Base-by-base conservation (phyloP, 2,329 filamentous ascomycete species). In the Fusarium dlaminii region DNA sequence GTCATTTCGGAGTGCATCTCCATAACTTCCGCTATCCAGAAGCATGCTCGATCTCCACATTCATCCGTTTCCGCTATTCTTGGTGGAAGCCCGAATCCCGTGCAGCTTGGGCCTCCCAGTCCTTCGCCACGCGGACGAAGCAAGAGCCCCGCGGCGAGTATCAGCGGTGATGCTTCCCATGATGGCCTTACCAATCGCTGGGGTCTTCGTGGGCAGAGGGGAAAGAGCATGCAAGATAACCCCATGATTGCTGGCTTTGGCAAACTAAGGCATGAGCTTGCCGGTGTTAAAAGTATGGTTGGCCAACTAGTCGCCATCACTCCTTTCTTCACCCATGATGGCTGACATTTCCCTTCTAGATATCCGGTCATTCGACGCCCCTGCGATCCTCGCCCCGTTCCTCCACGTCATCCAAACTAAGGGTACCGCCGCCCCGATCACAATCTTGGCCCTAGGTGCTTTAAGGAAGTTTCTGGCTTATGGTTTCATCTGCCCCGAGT, bases 1-100 rank as follows among this genome's bases (percentile, higher is more conserved):
- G 95, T 99, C 75, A 98, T 97, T 73, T 98, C 96, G 83, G 96
- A 99, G 91, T 99, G 96, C 83, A 98, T 98, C 81, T 96, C 95
- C 51, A 96, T 99, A 84, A 98, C 96, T 20, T 98, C 96, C 72
- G 95, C 95, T 70, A 98, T 99, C 89, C 95, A 97, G 80, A 99
- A 99, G 85, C 93, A 98, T 89, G 93, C 95, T 74, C 93, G 96
- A 75, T 98, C 96, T 88, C 94, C 95, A 54, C 95, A 98, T 82
- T 98, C 95, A 18, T 98, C 95, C 10, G 96, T 99, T 49, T 95
- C 96, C 42, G 96, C 96, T 60, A 99, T 99, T 70, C 88, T 99
- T 37, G 96, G 96, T 57, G 94, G 94, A 74, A 90, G 86, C 72
- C 90, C 89, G 32, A 91, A 89, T 69, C 84, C 88, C 12, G 82